phyloP scores from a whole-genome alignment of 1,284 basidiomycete genomes.

The Pseudozyma hubeiensis region DNA sequence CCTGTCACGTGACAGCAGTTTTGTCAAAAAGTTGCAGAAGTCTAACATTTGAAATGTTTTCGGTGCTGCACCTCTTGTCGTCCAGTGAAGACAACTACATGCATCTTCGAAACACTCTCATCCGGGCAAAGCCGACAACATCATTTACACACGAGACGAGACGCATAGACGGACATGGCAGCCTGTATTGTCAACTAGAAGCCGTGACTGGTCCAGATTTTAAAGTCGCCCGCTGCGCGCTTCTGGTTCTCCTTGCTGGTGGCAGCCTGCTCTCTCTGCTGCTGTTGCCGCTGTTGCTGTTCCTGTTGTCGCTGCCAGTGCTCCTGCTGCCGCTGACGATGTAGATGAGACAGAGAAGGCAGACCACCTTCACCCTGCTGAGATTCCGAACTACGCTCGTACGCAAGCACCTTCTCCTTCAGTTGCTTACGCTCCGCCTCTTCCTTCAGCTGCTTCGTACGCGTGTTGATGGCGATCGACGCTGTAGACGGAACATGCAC shows the following conservation, averaged over 20 bases:
- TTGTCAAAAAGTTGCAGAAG: not conserved
- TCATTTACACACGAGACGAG: too few species aligned
- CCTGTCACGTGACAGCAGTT: slow-evolving; percentile 12
- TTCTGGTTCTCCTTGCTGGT: slow-evolving; percentile 3
- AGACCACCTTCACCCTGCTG: slow-evolving; percentile 7
- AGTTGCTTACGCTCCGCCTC: slow-evolving; percentile 62
- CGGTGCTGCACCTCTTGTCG: not conserved
- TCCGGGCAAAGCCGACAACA: too few species aligned
- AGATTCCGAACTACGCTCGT: slow-evolving; percentile 69
- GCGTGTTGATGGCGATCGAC: slow-evolving; percentile 62
- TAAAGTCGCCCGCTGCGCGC: slow-evolving; percentile 23
- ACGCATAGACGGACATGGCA: too few species aligned
- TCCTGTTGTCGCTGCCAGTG: slow-evolving; percentile 10
- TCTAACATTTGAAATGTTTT: slow-evolving; percentile 11
- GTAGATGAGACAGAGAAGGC: not conserved
- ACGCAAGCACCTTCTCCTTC: slow-evolving; percentile 64
- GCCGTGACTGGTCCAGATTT: slow-evolving; percentile 42
- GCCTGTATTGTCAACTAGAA: slow-evolving; percentile 13
- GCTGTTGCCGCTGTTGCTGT: slow-evolving; percentile 14
- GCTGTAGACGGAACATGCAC: slow-evolving; percentile 57
- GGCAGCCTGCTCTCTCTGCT: slow-evolving; percentile 7
- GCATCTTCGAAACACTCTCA: too few species aligned
- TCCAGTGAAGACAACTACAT: too few species aligned
- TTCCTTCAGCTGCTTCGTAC: slow-evolving; percentile 60
- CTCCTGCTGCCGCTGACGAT: slow-evolving; percentile 14